A percentile compares a stretch with the other conserved stretches of the same genome.
Evolutionary conservation across 2,329 filamentous ascomycete species (phyloP).

Genomic region (Xylaria polymorpha): DNA sequence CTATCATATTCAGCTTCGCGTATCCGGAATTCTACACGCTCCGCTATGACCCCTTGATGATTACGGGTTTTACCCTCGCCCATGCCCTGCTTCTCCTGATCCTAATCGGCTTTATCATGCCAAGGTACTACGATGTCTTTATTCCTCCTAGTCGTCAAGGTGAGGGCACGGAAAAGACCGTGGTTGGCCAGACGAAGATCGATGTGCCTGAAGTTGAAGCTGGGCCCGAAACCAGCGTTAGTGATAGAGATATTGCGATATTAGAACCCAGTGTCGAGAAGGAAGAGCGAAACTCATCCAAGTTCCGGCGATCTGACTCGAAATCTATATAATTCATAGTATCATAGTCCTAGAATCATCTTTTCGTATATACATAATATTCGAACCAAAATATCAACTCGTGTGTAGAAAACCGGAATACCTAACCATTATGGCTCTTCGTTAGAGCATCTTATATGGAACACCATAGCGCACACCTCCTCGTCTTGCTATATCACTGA

Average conservation of each 20-base stretch:
- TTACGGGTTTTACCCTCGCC: slow-evolving; percentile 61
- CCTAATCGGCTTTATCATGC: slow-evolving; percentile 61
- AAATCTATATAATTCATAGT: neutral
- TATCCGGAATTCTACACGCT: slow-evolving; percentile 62
- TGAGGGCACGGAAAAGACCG: slow-evolving; percentile 53
- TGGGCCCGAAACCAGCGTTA: slow-evolving; percentile 6
- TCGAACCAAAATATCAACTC: neutral
- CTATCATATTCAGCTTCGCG: slow-evolving; percentile 64
- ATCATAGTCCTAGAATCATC: neutral
- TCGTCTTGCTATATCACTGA: neutral
- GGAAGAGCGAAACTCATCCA: neutral
- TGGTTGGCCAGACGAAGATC: slow-evolving; percentile 23
- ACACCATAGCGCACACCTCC: no score
- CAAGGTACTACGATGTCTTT: slow-evolving; percentile 65
- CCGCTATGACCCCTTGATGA: slow-evolving; percentile 62
- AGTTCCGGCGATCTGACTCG: slow-evolving; percentile 3
- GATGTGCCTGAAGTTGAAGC: slow-evolving; percentile 12
- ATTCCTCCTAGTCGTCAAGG: slow-evolving; percentile 59
- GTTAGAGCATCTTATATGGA: neutral
- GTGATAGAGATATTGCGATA: neutral
- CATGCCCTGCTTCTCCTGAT: slow-evolving; percentile 61
- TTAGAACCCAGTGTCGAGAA: slow-evolving; percentile 11
- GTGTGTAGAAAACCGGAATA: neutral
- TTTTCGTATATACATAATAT: neutral
- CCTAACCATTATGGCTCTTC: neutral